phyloP scores from a whole-genome alignment of 768 basidiomycete species.

The Phaeotremella fagi region DNA sequence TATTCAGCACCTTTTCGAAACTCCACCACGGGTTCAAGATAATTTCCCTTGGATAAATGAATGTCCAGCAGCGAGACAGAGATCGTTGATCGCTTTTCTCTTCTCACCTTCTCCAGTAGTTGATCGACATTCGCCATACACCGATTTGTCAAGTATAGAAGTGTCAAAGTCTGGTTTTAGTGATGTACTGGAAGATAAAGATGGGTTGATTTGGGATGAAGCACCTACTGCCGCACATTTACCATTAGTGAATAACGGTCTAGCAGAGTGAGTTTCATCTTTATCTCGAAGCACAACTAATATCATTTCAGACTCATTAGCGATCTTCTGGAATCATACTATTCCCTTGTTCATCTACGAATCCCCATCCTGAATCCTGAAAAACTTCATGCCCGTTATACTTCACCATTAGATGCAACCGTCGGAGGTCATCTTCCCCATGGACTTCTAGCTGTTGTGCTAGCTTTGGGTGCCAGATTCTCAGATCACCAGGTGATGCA shows the following conservation, averaged over 20 bases:
- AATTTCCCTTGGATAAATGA: too few species aligned
- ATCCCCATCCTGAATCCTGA: constrained; percentile 79
- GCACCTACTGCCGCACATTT: constrained; percentile 60
- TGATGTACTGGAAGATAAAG: constrained; percentile 35
- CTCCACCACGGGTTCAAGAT: too few species aligned
- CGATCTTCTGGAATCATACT: constrained; percentile 91
- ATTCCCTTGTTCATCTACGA: constrained; percentile 74
- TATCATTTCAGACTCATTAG: constrained; percentile 66
- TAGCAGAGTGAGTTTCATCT: constrained; percentile 68
- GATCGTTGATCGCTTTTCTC: constrained; percentile 41
- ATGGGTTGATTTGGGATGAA: constrained; percentile 28
- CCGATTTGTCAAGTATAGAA: constrained; percentile 30
- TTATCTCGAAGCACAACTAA: constrained; percentile 2
- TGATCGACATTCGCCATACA: constrained; percentile 30
- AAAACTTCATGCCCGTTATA: constrained; percentile 70
- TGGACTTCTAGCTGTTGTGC: constrained; percentile 71
- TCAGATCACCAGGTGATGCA: constrained; percentile 82
- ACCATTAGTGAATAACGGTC: constrained; percentile 66
- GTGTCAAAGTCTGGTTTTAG: constrained; percentile 16
- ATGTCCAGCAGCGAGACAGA: constrained; percentile 8
- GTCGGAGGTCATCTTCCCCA: constrained; percentile 34
- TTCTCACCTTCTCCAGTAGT: constrained; percentile 39
- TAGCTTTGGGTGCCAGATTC: constrained; percentile 91
- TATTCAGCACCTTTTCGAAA: too few species aligned
- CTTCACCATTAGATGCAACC: constrained; percentile 39